Evolutionary conservation across 139 green algal genomes (phyloP), one percentile per base, ranked within the genome.

Genomic region (Astrephomene gubernaculifera): DNA sequence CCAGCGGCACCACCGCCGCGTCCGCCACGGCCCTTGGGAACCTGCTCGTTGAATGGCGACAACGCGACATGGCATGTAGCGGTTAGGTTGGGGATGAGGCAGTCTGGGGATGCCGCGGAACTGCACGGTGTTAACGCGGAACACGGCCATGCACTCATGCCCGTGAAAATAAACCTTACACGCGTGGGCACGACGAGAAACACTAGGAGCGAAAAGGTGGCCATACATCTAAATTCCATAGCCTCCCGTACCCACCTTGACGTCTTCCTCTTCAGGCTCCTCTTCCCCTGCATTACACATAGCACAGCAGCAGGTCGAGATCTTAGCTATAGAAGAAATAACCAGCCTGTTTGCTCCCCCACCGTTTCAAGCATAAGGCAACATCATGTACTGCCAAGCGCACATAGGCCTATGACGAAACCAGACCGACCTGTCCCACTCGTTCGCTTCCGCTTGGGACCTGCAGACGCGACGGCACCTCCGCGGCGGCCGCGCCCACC

Each of bases 391-490:
- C n/a, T n/a, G n/a, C n/a, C n/a, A n/a, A n/a, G 19, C 6, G 57
- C 57, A 33, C 19, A 14, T 67, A 22, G 57, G 57, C 57, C 27
- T n/a, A 6, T 67, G 19, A 22, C 57, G 19, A 29, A 33, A 6
- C 19, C 57, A 6, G 19, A 67, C 21, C 29, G 35, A 71, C 74
- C 74, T 60, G 74, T 71, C 8, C 31, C 54, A n/a, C 74, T 82
- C 17, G 29, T 45, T 4, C 74, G 74, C 74, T 82, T 82, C 10
- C 74, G 74, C 74, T 82, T 82, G 3, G 70, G 70, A 17, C 27
- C 70, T 25, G 43, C 70, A 4, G 27, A 29, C 39, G 54, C 74
- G 14, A 38, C 74, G 25, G 36, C 74, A 0, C 74, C 74, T 10
- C 76, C n/a, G 21, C 61, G 38, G 54, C 76, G 76, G 3, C 76